A percentile compares a stretch with the other conserved stretches of the same genome.
These are phyloP conservation scores for Cladosporium sp. DNA, from an alignment of 2,329 filamentous ascomycete genomes.

Conservation along the genomic window DNA sequence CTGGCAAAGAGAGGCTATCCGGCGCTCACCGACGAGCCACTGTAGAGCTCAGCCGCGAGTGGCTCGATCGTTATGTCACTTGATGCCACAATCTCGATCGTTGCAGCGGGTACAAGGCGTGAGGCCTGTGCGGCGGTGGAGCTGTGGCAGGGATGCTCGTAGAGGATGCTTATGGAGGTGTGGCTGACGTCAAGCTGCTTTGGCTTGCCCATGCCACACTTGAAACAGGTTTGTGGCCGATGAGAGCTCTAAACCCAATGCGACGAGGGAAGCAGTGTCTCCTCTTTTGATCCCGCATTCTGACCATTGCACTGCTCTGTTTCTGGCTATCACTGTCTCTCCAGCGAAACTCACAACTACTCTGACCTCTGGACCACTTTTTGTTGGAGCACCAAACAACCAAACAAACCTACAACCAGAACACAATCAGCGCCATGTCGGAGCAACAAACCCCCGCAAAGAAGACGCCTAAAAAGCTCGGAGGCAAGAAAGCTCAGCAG, in stretches of 20 bases:
- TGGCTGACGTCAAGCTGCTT: slow-evolving; percentile 9
- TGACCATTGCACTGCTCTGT: slow-evolving; percentile 2
- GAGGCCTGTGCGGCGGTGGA: background rate
- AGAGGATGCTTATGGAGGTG: background rate
- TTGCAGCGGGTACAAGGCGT: background rate
- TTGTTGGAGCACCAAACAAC: background rate
- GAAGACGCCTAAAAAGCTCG: slow-evolving; percentile 48
- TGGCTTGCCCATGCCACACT: background rate
- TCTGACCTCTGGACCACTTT: background rate
- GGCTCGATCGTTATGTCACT: slow-evolving; percentile 7
- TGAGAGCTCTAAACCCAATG: slow-evolving; percentile 6
- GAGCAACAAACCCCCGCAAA: slow-evolving; percentile 27
- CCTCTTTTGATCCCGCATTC: slow-evolving; percentile 5
- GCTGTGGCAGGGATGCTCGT: slow-evolving; percentile 4
- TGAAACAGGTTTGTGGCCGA: slow-evolving; percentile 8
- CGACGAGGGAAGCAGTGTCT: slow-evolving; percentile 3
- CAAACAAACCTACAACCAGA: background rate
- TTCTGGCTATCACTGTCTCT: background rate
- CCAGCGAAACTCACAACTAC: background rate
- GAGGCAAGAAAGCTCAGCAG: slow-evolving; percentile 40
- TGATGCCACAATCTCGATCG: slow-evolving; percentile 1
- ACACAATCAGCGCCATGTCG: background rate
- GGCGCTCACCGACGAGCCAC: background rate
- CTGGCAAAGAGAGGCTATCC: background rate
- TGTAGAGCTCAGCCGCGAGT: slow-evolving; percentile 4